Evolutionary conservation across 2,329 filamentous ascomycete genomes (phyloP), one percentile per base, ranked within the genome.

Genomic region (Aureobasidium sp.): DNA sequence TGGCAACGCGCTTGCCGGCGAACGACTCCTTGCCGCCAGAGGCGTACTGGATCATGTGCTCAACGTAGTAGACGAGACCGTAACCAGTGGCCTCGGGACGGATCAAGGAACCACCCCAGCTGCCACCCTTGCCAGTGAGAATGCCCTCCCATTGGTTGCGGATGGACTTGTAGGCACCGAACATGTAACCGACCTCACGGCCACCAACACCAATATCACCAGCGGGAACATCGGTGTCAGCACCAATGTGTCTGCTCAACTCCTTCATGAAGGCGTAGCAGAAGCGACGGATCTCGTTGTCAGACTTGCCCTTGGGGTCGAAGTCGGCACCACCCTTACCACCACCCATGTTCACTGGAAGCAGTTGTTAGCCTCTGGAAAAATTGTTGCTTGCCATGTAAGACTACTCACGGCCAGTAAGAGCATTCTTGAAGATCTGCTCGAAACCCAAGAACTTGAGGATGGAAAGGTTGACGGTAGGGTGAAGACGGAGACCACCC

Each of bases 341-440:
- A 80, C 94, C 94, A 68, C 94, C 94, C 87, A 99, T 97, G 81
- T 85, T 90, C 73, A 95, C 86, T 89, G 62, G 34, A 59, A 32
- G 34, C 32, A 36, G 39, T 37, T 50, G 48, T 66, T 63, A 67
- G 56, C 42, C 20, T 46, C 41, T 15, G 58, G 39, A 57, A 13
- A n/a, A 8, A 8, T 36, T 36, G 10, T 37, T 9, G 10, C 20
- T 61, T 32, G n/a, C 23, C 29, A 52, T 56, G 48, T 15, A 12
- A 26, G 48, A 58, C 10, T 64, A 85, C 89, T 82, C 81, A 92
- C 89, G 80, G 73, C 94, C 94, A 65, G 94, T 97, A 69, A 97
- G 82, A 69, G 94, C 94, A 90, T 97, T 97, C 86, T 97, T 97
- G 85, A 97, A 97, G 80, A 93, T 95, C 82, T 97, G 94, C 86